Evolutionary conservation across 441 rosid genomes (phyloP), one percentile per base, ranked within the genome.

Genomic region (Adansonia madagascariensis): DNA sequence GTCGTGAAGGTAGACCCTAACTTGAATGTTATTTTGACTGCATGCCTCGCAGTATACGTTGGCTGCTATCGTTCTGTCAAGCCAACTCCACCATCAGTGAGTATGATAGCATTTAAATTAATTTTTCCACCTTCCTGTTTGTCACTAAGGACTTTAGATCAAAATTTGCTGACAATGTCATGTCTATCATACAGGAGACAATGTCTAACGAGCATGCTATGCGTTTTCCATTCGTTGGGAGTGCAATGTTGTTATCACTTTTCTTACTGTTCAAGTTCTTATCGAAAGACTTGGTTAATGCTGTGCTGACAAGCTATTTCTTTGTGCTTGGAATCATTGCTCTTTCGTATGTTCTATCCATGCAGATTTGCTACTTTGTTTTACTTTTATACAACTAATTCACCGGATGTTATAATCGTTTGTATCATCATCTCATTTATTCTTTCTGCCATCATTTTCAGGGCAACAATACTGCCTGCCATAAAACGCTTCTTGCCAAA

Each of bases 201-300:
- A 92, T 96, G 99, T 96, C 98, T 11, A 92, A 91, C 31, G 98
- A 96, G 60, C 99, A 96, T 83, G 99, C 99, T 9, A 96, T 96
- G 98, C 98, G 98, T 77, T 94, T 96, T 80, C 99, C 99, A 0
- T 89, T 96, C 80, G 92, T 96, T 66, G 99, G 99, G 77, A 96
- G 99, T 86, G 98, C 99, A 20, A 89, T 96, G 98, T 85, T 96
- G 85, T 73, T 96, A 53, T 96, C 99, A 3, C 87, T 96, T 77
- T 94, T 96, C 88, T 86, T 96, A 75, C 90, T 96, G 78, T 94
- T 96, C 91, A 96, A 94, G 87, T 96, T 96, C 86, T 89, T 96
- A 75, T 92, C 99, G 0, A 96, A 96, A 85, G 97, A 96, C 82
- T 80, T 96, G 92, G 98, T 96, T 79, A 95, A 95, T 81, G 92